Conservation (phyloP, 441 rosid species). For the Corymbia citriodora region DNA sequence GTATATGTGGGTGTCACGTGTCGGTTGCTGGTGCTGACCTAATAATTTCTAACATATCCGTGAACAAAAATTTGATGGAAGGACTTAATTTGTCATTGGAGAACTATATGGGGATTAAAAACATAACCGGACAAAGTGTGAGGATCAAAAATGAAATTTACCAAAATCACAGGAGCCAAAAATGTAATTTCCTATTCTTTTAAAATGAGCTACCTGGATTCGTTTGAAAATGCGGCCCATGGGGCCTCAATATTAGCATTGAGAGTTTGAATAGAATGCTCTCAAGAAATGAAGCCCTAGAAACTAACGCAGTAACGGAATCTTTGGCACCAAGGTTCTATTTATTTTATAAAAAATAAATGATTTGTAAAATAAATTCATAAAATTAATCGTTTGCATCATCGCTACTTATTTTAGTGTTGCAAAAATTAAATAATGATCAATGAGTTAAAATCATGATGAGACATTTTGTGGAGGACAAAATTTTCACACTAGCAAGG, state of each 20-base stretch:
- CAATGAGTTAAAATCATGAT: background rate
- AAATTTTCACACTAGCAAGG: accelerated
- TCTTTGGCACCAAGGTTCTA: background rate
- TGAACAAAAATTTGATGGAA: background rate
- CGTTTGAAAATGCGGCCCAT: background rate
- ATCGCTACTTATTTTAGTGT: accelerated
- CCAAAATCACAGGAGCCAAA: background rate
- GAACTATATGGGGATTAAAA: background rate
- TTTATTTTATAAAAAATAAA: no score
- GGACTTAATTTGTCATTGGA: background rate
- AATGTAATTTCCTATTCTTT: background rate
- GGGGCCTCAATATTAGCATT: background rate
- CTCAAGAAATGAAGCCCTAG: background rate
- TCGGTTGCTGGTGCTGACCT: background rate
- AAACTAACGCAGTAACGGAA: background rate
- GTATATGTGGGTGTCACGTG: background rate
- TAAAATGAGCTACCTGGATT: background rate
- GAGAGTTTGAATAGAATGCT: background rate
- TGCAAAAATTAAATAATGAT: background rate
- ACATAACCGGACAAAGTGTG: background rate
- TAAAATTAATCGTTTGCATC: background rate
- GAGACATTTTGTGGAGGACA: no score
- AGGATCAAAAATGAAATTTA: background rate
- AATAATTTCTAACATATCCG: background rate
- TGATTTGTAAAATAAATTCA: no score